Percentiles rank a stretch among this genome's conserved stretches.
These are phyloP conservation scores for Pelargonium australe DNA, from an alignment of 441 rosid genomes.

Conservation along the genomic window DNA sequence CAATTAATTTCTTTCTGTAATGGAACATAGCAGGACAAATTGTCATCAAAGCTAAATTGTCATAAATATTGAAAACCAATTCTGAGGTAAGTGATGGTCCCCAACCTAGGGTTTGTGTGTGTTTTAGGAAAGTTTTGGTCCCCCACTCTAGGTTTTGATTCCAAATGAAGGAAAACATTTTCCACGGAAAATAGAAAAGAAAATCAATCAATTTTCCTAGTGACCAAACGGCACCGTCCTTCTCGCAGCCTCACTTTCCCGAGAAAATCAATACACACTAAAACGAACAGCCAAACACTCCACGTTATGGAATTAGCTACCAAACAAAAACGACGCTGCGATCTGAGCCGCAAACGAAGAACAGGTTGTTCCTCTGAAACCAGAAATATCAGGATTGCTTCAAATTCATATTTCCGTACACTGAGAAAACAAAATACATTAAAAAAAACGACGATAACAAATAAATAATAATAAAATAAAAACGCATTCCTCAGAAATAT, in stretches of 20 bases:
- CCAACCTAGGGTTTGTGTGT: conserved; percentile 9
- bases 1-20: not conserved
- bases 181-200: not conserved
- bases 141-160: conserved; percentile 9
- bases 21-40: conserved; percentile 6
- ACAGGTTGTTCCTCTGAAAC: conserved; percentile 30
- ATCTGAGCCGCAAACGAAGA: conserved; percentile 33
- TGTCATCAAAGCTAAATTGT: conserved; percentile 8
- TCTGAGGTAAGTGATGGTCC: conserved; percentile 17
- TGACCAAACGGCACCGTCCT: conserved; percentile 18
- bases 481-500: conserved; percentile 21
- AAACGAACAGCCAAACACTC: conserved; percentile 1
- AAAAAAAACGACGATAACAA: not conserved
- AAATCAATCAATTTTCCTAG: not conserved
- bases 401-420: not conserved
- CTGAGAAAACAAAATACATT: not conserved
- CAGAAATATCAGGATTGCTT: conserved; percentile 29
- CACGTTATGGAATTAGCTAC: not conserved
- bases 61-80: not conserved
- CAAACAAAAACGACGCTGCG: conserved; percentile 24
- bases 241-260: conserved; percentile 22
- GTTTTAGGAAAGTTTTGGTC: conserved; percentile 3
- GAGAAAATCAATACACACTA: conserved; percentile 3
- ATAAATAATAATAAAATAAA: too few relatives aligned
- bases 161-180: not conserved